phyloP scores from a whole-genome alignment of 768 basidiomycete species.

The Tricholoma sp. region DNA sequence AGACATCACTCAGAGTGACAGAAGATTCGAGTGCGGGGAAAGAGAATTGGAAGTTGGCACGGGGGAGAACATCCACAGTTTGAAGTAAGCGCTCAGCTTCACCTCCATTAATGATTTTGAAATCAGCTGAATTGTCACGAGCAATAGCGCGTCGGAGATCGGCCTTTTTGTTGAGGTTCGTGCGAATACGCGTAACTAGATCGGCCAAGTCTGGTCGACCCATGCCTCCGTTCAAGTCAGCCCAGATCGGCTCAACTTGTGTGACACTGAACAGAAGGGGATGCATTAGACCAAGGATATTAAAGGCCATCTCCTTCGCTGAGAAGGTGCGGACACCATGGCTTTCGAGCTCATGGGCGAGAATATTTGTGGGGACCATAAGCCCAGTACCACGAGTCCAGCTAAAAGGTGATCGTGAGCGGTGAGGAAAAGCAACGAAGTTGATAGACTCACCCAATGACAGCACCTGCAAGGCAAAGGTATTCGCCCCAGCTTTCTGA shows the following conservation, averaged over 20 bases:
- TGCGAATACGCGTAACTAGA: constrained; percentile 83
- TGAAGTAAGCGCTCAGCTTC: constrained; percentile 92
- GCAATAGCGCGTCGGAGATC: constrained; percentile 91
- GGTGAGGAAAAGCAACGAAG: constrained; percentile 3
- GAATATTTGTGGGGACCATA: constrained; percentile 92
- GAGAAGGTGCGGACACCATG: constrained; percentile 97
- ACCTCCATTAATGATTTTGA: constrained; percentile 83
- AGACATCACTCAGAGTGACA: constrained; percentile 68
- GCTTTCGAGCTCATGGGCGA: constrained; percentile 90
- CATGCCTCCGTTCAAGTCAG: constrained; percentile 97
- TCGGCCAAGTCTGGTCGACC: constrained; percentile 95
- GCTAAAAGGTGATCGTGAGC: constrained; percentile 29
- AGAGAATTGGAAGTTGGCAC: constrained; percentile 96
- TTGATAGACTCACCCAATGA: constrained; percentile 73
- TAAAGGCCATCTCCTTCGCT: constrained; percentile 99
- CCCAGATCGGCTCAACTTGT: constrained; percentile 99
- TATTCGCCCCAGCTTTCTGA: constrained; percentile 99
- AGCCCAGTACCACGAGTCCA: constrained; percentile 99
- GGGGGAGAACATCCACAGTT: constrained; percentile 88
- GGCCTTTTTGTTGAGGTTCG: constrained; percentile 75
- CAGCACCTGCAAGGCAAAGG: constrained; percentile 94
- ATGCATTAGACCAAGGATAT: constrained; percentile 98
- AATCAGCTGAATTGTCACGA: constrained; percentile 93
- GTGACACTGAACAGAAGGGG: constrained; percentile 98
- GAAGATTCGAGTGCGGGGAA: constrained; percentile 82